Evolutionary conservation across 805 yeast species (phyloP).

Genomic region (Lipomyces sp.): DNA sequence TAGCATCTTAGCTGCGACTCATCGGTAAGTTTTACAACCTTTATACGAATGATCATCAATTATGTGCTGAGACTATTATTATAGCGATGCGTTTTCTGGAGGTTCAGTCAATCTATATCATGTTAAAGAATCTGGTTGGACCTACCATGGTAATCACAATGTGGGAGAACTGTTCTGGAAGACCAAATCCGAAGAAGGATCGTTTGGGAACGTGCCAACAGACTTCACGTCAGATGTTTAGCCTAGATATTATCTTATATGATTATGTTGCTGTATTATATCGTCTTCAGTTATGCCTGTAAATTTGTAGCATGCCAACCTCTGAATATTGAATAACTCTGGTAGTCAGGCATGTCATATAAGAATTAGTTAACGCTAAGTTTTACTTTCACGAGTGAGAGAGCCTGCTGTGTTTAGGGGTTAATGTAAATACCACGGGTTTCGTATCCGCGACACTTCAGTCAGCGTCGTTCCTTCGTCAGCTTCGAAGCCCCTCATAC

Average conservation of each 20-base stretch:
- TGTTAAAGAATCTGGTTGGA: conserved; percentile 93
- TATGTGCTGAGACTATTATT: not conserved
- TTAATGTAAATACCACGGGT: too few relatives aligned
- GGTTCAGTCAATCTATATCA: conserved; percentile 94
- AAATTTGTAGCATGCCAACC: not conserved
- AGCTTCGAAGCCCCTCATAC: not conserved
- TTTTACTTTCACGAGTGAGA: too few relatives aligned
- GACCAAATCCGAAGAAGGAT: conserved; percentile 81
- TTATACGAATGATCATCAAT: not conserved
- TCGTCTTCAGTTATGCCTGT: not conserved
- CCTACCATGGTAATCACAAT: conserved; percentile 91
- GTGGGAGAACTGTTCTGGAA: conserved; percentile 93
- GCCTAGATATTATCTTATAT: not conserved
- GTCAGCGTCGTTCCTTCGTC: not conserved
- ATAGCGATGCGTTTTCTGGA: conserved; percentile 88
- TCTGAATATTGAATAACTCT: too few relatives aligned
- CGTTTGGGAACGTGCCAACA: conserved; percentile 75
- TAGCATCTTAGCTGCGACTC: conserved; percentile 95
- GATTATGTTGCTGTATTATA: not conserved
- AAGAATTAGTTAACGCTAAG: too few relatives aligned
- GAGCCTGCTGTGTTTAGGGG: too few relatives aligned
- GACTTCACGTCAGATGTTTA: conserved; percentile 22
- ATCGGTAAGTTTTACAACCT: conserved; percentile 54
- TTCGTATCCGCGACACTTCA: too few relatives aligned
- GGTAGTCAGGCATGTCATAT: not conserved